These are phyloP conservation scores for Nadsonia fulvescens DNA, from an alignment of 805 yeast genomes.

Conservation along the genomic window DNA sequence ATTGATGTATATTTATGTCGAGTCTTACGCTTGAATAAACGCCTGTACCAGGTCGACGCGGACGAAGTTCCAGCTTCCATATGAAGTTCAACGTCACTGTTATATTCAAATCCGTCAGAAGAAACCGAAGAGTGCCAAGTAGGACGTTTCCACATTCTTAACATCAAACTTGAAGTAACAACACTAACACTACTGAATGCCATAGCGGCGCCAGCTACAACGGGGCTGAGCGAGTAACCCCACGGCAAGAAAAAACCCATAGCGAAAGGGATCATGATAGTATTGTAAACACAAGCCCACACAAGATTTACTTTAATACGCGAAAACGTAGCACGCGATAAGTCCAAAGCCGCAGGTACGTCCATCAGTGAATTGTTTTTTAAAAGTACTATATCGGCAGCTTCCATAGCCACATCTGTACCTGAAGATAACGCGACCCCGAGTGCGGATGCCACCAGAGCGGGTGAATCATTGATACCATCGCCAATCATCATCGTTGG, in stretches of 20 bases:
- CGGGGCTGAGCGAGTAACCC: conserved; percentile 59
- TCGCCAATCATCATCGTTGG: conserved; percentile 98
- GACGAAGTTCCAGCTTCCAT: too few species aligned
- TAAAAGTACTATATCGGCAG: conserved; percentile 76
- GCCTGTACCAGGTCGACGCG: too few species aligned
- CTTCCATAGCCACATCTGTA: conserved; percentile 89
- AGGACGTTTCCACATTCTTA: conserved; percentile 35
- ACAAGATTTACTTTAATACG: conserved; percentile 69
- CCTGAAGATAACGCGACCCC: conserved; percentile 90
- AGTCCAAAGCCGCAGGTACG: conserved; percentile 36
- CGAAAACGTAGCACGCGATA: conserved; percentile 49
- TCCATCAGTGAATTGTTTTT: conserved; percentile 18
- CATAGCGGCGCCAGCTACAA: conserved; percentile 88
- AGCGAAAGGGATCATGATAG: conserved; percentile 84
- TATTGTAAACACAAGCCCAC: conserved; percentile 73
- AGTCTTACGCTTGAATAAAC: too few species aligned
- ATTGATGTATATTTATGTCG: too few species aligned
- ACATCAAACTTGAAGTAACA: conserved; percentile 55
- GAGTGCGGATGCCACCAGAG: conserved; percentile 68
- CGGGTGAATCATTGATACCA: conserved; percentile 97
- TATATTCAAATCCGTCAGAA: too few species aligned
- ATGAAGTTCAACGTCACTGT: too few species aligned
- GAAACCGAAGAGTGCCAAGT: too few species aligned
- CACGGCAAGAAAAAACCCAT: conserved; percentile 80
- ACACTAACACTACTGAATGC: conserved; percentile 84